These are phyloP conservation scores for Hyparrhenia diplandra DNA, from an alignment of 176 grass and related monocot species.

Conservation along the genomic window DNA sequence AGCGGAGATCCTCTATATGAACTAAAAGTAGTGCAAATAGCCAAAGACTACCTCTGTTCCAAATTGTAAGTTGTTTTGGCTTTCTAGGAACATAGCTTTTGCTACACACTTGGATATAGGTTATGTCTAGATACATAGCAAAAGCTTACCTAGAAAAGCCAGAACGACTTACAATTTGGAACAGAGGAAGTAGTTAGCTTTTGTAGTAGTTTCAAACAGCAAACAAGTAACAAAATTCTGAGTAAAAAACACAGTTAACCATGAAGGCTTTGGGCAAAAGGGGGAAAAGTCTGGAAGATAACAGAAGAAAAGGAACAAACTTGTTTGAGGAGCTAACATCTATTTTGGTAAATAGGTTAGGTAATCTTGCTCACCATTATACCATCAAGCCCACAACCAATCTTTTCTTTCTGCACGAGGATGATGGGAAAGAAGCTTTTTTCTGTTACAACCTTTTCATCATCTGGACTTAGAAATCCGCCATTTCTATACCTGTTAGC, in stretches of 20 bases:
- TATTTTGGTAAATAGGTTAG: background rate
- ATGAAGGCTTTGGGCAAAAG: background rate
- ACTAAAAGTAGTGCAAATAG: background rate
- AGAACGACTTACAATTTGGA: background rate
- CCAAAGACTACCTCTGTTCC: background rate
- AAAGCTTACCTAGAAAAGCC: background rate
- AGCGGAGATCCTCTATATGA: background rate
- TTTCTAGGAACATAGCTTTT: background rate
- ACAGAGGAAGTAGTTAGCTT: background rate
- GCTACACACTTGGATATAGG: background rate
- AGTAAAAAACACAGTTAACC: background rate
- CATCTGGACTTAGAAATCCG: slow-evolving; percentile 39
- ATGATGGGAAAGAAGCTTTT: slow-evolving; percentile 82
- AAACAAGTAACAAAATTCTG: background rate
- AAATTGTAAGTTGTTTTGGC: background rate
- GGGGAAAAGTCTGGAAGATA: background rate
- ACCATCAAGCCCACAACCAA: slow-evolving; percentile 80
- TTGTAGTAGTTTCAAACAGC: slow-evolving; percentile 1
- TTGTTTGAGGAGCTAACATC: background rate
- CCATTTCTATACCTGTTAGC: slow-evolving; percentile 66
- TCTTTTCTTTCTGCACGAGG: slow-evolving; percentile 65
- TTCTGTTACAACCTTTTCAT: slow-evolving; percentile 56
- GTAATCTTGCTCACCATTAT: slow-evolving; percentile 63
- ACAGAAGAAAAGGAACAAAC: background rate
- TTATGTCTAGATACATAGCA: no score